A percentile compares a stretch with the other conserved stretches of the same genome.
phyloP scores from a whole-genome alignment of 2,329 filamentous ascomycete genomes.

The Raffaelea arxii region DNA sequence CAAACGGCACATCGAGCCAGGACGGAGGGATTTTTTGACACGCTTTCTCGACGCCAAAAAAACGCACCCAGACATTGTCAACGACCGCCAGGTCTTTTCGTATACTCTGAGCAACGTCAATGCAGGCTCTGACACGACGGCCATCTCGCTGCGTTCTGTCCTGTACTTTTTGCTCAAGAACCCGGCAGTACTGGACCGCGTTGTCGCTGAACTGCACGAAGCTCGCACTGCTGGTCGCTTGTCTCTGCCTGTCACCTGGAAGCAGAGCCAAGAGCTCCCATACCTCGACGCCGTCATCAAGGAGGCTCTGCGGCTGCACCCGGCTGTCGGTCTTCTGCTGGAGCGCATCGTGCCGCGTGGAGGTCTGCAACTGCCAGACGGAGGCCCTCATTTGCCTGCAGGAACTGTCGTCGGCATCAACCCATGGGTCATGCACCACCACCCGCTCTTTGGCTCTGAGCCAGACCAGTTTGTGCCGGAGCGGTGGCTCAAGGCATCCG shows the following conservation, averaged over 20 bases:
- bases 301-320: constrained; percentile 40
- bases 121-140: constrained; percentile 25
- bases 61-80: constrained; percentile 21
- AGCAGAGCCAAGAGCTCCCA: constrained; percentile 19
- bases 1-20: constrained; percentile 15
- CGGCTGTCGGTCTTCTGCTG: constrained; percentile 35
- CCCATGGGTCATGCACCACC: constrained; percentile 26
- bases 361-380: constrained; percentile 25
- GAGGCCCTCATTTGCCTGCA: constrained; percentile 23
- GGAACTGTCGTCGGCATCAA: constrained; percentile 31
- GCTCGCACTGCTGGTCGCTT: constrained; percentile 14
- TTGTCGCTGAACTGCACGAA: constrained; percentile 25
- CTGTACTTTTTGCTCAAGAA: constrained; percentile 26
- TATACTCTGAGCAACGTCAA: constrained; percentile 25
- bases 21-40: constrained; percentile 26
- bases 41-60: constrained; percentile 29
- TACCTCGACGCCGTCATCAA: constrained; percentile 43
- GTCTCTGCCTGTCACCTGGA: constrained; percentile 4
- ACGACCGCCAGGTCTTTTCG: constrained; percentile 25
- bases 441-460: constrained; percentile 35
- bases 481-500: constrained; percentile 31
- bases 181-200: constrained; percentile 15
- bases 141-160: constrained; percentile 21
- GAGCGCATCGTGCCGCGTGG: constrained; percentile 38
- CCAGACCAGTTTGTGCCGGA: constrained; percentile 34